Evolutionary conservation across 495 filamentous ascomycete species (phyloP).

Genomic region (Xylaria venustula): DNA sequence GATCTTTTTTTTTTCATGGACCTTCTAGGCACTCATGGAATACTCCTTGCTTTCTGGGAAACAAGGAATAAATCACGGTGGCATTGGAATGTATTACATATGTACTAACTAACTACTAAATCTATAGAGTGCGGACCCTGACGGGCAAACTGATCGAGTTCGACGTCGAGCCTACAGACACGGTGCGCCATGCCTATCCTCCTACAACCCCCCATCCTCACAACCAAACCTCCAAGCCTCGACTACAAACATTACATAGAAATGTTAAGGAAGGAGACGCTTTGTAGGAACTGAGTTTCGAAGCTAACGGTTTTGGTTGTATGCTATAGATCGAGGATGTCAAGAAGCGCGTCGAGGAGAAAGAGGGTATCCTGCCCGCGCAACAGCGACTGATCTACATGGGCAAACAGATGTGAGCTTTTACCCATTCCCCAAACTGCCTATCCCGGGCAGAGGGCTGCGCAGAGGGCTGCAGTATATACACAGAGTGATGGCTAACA

Average conservation of each 20-base stretch:
- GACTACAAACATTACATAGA: no score
- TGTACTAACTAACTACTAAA: neutral
- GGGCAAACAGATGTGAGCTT: conserved; percentile 90
- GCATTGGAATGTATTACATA: no score
- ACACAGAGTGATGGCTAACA: no score
- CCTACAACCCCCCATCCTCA: neutral
- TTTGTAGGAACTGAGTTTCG: no score
- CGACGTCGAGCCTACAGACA: conserved; percentile 89
- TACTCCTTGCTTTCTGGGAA: no score
- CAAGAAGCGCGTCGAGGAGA: conserved; percentile 98
- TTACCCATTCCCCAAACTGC: neutral
- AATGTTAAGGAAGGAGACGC: no score
- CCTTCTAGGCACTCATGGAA: no score
- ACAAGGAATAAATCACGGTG: no score
- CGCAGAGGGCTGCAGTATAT: no score
- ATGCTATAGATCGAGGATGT: conserved; percentile 74
- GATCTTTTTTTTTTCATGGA: no score
- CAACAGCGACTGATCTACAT: conserved; percentile 95
- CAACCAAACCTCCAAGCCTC: no score
- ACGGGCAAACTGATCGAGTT: conserved; percentile 99
- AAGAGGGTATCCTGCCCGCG: conserved; percentile 95
- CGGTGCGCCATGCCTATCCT: conserved; percentile 51
- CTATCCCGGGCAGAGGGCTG: no score
- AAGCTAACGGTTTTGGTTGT: conserved; percentile 2
- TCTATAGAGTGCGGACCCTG: conserved; percentile 83